A percentile compares a stretch with the other conserved stretches of the same genome.
Conservation (phyloP, 2,329 filamentous ascomycete genomes). For the Macrophomina tecta region DNA sequence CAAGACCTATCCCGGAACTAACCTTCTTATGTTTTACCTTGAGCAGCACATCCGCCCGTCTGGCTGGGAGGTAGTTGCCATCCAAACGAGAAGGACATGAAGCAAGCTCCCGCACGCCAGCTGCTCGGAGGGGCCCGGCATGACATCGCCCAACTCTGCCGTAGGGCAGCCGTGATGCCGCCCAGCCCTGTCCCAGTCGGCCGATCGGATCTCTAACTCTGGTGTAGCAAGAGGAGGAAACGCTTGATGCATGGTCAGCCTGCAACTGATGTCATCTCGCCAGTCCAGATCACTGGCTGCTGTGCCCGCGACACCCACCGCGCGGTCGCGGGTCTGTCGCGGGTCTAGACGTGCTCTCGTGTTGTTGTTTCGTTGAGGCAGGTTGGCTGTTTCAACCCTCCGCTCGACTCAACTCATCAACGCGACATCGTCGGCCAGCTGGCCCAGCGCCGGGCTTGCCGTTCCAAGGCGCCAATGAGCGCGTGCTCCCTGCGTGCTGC, state of each 20-base stretch:
- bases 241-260: background rate
- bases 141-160: background rate
- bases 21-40: slow-evolving; percentile 18
- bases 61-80: background rate
- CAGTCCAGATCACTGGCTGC: slow-evolving; percentile 2
- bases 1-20: slow-evolving; percentile 9
- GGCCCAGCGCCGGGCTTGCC: background rate
- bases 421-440: background rate
- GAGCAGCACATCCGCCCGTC: background rate
- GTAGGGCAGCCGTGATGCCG: slow-evolving; percentile 5
- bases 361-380: slow-evolving; percentile 6
- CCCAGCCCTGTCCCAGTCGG: slow-evolving; percentile 7
- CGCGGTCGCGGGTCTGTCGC: background rate
- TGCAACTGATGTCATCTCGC: background rate
- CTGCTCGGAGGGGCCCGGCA: slow-evolving; percentile 7
- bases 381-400: slow-evolving; percentile 11
- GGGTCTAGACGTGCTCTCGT: slow-evolving; percentile 6
- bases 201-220: slow-evolving; percentile 21
- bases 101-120: background rate
- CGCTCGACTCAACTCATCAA: background rate
- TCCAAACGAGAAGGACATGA: slow-evolving; percentile 17
- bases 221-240: slow-evolving; percentile 4
- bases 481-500: slow-evolving; percentile 17
- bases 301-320: background rate
- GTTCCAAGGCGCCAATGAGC: background rate